phyloP scores from a whole-genome alignment of 805 yeast genomes.

The Ogataea chonburiensis region DNA sequence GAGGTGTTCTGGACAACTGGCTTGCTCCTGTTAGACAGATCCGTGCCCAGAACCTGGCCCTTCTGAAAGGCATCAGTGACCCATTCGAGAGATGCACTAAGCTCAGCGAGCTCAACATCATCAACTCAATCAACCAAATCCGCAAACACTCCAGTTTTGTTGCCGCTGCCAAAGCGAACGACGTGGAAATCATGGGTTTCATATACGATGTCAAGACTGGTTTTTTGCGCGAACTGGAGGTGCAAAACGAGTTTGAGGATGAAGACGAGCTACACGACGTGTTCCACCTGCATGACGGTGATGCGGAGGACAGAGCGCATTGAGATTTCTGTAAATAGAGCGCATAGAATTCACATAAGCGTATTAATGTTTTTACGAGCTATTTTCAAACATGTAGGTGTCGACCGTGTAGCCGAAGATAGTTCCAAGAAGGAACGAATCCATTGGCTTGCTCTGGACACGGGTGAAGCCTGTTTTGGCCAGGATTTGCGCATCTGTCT shows the following conservation, averaged over 20 bases:
- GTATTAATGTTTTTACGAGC: too few species aligned
- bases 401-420: conserved; percentile 24
- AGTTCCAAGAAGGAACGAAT: conserved; percentile 13
- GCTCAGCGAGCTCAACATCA: conserved; percentile 74
- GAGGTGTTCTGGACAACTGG: conserved; percentile 74
- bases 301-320: conserved; percentile 8
- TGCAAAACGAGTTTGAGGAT: conserved; percentile 25
- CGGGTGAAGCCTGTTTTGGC: conserved; percentile 43
- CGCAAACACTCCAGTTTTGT: conserved; percentile 65
- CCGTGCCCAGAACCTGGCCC: conserved; percentile 55
- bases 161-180: conserved; percentile 58
- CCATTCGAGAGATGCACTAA: conserved; percentile 54
- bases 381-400: conserved; percentile 17
- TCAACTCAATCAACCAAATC: conserved; percentile 67
- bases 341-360: too few species aligned
- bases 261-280: conserved; percentile 26
- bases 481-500: conserved; percentile 37
- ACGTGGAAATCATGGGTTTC: conserved; percentile 77
- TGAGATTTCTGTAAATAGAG: too few species aligned
- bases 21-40: conserved; percentile 65
- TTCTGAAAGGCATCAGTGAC: conserved; percentile 49
- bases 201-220: conserved; percentile 85
- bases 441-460: conserved; percentile 22
- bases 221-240: conserved; percentile 40
- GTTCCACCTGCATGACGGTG: conserved; percentile 25